Conservation (phyloP, 164 flowering plant species). For the Chimonanthus praecox region DNA sequence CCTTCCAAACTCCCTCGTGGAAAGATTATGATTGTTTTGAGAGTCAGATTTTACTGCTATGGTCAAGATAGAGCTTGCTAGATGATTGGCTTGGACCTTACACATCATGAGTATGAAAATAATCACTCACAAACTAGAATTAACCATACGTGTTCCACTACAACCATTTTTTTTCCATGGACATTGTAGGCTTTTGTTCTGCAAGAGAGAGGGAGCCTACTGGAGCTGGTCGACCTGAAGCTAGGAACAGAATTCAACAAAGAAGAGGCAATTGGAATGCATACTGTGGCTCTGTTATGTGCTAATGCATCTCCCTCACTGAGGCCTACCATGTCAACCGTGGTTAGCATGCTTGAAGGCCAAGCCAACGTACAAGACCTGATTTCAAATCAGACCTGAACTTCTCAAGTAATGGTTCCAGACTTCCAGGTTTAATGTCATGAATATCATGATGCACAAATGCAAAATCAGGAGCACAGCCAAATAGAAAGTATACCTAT, state of each 20-base stretch:
- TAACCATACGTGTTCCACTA: no score
- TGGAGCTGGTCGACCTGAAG: constrained; percentile 28
- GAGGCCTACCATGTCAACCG: constrained; percentile 28
- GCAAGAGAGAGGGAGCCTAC: constrained; percentile 17
- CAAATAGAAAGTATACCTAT: constrained; percentile 3
- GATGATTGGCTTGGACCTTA: no score
- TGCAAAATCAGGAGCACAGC: neutral
- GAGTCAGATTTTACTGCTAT: no score
- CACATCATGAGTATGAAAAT: no score
- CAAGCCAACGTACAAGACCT: constrained; percentile 5
- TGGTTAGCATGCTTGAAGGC: constrained; percentile 30
- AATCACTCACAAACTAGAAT: no score
- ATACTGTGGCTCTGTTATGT: constrained; percentile 23
- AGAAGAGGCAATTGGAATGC: constrained; percentile 23
- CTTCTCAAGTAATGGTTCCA: constrained; percentile 3
- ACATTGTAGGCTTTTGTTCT: constrained; percentile 18
- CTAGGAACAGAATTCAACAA: constrained; percentile 15
- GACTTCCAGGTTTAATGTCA: constrained; percentile 8
- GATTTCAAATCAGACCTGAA: constrained; percentile 8
- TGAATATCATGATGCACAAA: neutral
- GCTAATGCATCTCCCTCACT: constrained; percentile 25
- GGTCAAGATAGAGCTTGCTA: no score
- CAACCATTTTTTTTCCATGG: neutral
- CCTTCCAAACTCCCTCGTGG: no score
- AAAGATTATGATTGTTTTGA: no score